These are phyloP conservation scores for Helminthosporium solani DNA, from an alignment of 2,329 filamentous ascomycete species.

Conservation along the genomic window DNA sequence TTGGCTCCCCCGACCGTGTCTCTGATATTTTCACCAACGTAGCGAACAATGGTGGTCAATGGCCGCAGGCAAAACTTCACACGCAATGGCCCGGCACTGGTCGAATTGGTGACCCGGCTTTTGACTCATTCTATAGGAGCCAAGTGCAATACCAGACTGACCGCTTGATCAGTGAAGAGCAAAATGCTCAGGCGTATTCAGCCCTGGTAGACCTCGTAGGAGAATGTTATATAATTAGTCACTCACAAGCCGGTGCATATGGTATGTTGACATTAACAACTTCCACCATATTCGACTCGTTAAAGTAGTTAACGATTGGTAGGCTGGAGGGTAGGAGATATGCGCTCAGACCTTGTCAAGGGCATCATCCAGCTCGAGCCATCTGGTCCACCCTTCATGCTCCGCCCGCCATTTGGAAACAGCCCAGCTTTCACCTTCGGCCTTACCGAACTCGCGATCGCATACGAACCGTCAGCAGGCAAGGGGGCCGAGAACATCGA, in stretches of 20 bases:
- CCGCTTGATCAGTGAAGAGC: slow-evolving; percentile 28
- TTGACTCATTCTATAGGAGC: slow-evolving; percentile 52
- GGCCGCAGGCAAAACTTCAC: slow-evolving; percentile 47
- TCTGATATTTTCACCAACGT: slow-evolving; percentile 3
- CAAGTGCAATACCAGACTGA: slow-evolving; percentile 44
- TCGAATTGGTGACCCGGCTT: slow-evolving; percentile 47
- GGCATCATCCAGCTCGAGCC: slow-evolving; percentile 57
- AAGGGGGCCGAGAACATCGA: slow-evolving; percentile 21
- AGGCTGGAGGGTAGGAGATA: slow-evolving; percentile 52
- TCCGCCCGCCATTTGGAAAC: slow-evolving; percentile 10
- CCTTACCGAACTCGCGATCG: slow-evolving; percentile 34
- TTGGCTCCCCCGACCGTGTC: slow-evolving; percentile 8
- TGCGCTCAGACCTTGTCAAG: slow-evolving; percentile 50
- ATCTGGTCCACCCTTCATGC: slow-evolving; percentile 52
- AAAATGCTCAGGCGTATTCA: slow-evolving; percentile 42
- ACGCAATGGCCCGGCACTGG: slow-evolving; percentile 47
- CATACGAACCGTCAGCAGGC: slow-evolving; percentile 36
- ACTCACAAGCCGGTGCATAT: slow-evolving; percentile 52
- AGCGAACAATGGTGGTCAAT: slow-evolving; percentile 36
- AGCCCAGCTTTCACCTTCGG: slow-evolving; percentile 35
- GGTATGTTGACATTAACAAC: slow-evolving; percentile 11
- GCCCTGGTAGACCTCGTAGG: slow-evolving; percentile 49
- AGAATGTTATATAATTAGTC: slow-evolving; percentile 49
- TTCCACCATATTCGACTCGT: background rate
- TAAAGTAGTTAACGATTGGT: background rate